Conservation (phyloP, 495 filamentous ascomycete genomes). For the Penicillium mononematosum region DNA sequence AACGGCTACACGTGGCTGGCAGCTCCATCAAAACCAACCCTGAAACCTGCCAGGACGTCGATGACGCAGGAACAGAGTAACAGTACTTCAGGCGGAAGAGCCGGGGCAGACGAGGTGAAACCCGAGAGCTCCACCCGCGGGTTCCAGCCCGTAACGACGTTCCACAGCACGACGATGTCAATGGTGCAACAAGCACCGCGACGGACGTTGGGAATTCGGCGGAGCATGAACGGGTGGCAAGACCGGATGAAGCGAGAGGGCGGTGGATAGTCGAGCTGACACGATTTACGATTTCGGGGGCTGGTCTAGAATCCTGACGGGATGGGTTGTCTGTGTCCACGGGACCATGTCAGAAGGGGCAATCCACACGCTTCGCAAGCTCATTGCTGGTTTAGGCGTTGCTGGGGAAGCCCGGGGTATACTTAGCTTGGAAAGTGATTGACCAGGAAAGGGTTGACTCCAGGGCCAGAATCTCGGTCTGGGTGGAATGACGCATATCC, state of each 20-base stretch:
- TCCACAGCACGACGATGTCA: constrained; percentile 54
- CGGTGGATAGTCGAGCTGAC: constrained; percentile 21
- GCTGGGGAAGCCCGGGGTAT: constrained; percentile 6
- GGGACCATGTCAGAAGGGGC: constrained; percentile 3
- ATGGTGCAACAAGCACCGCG: constrained; percentile 37
- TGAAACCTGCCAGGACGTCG: constrained; percentile 26
- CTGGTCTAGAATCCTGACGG: constrained; percentile 18
- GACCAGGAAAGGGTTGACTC: constrained; percentile 7
- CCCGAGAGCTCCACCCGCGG: constrained; percentile 20
- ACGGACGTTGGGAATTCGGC: constrained; percentile 57
- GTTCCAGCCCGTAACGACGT: constrained; percentile 43
- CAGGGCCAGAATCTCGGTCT: constrained; percentile 10
- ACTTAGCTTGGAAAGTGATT: constrained; percentile 14
- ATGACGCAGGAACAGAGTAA: constrained; percentile 15
- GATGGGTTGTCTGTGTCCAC: neutral
- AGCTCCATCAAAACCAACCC: constrained; percentile 23
- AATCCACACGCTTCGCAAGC: constrained; percentile 7
- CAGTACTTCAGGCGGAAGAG: constrained; percentile 11
- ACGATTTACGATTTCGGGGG: constrained; percentile 4
- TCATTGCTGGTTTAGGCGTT: constrained; percentile 6
- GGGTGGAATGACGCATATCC: constrained; percentile 13
- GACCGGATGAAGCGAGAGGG: constrained; percentile 45
- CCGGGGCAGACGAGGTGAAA: constrained; percentile 28
- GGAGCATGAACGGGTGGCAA: constrained; percentile 58
- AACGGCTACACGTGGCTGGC: constrained; percentile 47